Conservation (phyloP, 805 yeast species). For the Metschnikowia cubensis region DNA sequence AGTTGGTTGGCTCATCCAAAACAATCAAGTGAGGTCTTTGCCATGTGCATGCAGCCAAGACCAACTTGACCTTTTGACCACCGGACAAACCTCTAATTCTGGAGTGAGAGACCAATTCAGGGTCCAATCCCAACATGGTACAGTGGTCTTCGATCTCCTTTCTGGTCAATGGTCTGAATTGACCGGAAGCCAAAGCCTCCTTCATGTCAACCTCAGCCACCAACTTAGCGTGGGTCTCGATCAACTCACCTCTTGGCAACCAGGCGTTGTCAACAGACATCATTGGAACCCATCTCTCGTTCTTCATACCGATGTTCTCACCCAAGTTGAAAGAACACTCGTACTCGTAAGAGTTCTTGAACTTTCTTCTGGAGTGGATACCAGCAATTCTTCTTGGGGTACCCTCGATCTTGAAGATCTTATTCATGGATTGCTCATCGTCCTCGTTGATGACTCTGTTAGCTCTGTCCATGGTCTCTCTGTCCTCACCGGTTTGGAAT, state of each 20-base stretch:
- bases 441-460: conserved; percentile 95
- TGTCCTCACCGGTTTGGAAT: conserved; percentile 99
- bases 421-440: conserved; percentile 98
- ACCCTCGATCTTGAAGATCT: conserved; percentile 98
- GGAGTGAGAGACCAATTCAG: conserved; percentile 99
- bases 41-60: conserved; percentile 99
- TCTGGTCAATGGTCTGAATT: conserved; percentile 99
- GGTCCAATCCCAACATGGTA: conserved; percentile 96
- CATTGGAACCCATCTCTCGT: conserved; percentile 99
- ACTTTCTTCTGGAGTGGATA: conserved; percentile 96
- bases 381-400: conserved; percentile 95
- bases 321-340: conserved; percentile 97
- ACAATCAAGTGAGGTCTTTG: conserved; percentile 99
- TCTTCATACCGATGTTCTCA: conserved; percentile 98
- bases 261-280: conserved; percentile 99
- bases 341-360: conserved; percentile 99
- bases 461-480: conserved; percentile 99
- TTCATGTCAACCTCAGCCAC: conserved; percentile 99
- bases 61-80: conserved; percentile 99
- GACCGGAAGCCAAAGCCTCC: conserved; percentile 99
- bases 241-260: conserved; percentile 98
- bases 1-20: conserved; percentile 99
- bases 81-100: conserved; percentile 99
- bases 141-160: conserved; percentile 99
- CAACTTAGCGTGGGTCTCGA: conserved; percentile 93